Evolutionary conservation across 192 early-diverging fungal species (phyloP), one percentile per base, ranked within the genome.

Genomic region (Spinellus fusiger): DNA sequence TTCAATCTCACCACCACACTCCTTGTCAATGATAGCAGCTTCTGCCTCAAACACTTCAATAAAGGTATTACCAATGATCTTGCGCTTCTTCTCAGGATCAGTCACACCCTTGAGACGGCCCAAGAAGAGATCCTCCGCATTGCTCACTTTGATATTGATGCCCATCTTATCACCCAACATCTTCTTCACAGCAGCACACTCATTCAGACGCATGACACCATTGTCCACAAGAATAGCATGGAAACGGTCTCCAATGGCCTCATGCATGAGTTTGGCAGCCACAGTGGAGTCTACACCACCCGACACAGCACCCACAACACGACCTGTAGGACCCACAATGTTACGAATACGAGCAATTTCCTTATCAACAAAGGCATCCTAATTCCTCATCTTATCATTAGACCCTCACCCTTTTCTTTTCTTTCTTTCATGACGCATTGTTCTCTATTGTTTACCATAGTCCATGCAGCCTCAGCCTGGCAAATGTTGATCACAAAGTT

Each of bases 51-150:
- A 98, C 26, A 98, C 93, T 75, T 98, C 93, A 54, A 98, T 92
- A 64, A 98, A 98, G 31, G 96, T 93, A 86, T 96, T 96, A 50
- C 96, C 96, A 55, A 98, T 98, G 68, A 98, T 94, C 82, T 96
- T 98, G 71, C 96, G 87, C 89, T 98, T 98, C 71, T 85, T 79
- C 75, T 98, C 96, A 34, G 96, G 96, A 62, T 98, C 93, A 18
- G 84, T 93, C 52, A 95, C 86, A 50, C 94, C 96, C 74, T 89
- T 89, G 49, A 98, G 81, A 10, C 89, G 84, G 38, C 78, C 79
- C 55, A 93, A 69, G 81, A 97, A 97, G 53, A 91, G 76, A 22
- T 92, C 88, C 23, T 85, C 76, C 46, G 93, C 90, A 72, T 96
- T 90, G 38, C 87, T 91, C 35, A 98, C 86, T 50, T 89, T 93